These are phyloP conservation scores for Camellia japonica DNA, from an alignment of 148 eudicot species.

Conservation along the genomic window DNA sequence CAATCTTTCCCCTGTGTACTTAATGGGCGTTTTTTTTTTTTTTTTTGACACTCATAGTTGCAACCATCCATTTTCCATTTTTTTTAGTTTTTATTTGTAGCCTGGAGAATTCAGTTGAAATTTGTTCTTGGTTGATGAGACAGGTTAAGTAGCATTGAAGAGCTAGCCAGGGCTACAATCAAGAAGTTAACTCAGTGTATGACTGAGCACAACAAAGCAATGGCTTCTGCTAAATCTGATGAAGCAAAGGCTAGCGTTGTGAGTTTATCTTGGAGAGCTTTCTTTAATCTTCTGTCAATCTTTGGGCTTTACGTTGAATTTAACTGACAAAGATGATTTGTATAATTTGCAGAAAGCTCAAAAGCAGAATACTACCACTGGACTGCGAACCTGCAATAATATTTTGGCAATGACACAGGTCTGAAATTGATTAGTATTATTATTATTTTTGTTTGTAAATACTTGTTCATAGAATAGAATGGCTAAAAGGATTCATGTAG, in stretches of 20 bases:
- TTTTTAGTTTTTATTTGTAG: neutral
- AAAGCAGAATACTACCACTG: slow-evolving; percentile 71
- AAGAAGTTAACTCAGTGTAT: slow-evolving; percentile 85
- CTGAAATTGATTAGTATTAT: too few species aligned
- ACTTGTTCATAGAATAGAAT: too few species aligned
- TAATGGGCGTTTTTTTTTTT: too few species aligned
- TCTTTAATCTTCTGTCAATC: neutral
- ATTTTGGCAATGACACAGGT: slow-evolving; percentile 73
- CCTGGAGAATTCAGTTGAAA: neutral
- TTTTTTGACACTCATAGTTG: neutral
- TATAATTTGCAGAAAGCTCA: slow-evolving; percentile 62
- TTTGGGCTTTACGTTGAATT: neutral
- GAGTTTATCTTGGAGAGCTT: slow-evolving; percentile 29
- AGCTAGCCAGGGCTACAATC: slow-evolving; percentile 68
- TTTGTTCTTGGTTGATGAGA: slow-evolving; percentile 12
- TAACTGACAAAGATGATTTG: neutral
- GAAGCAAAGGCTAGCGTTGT: slow-evolving; percentile 79
- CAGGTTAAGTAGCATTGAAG: slow-evolving; percentile 85
- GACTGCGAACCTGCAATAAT: slow-evolving; percentile 87
- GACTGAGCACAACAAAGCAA: slow-evolving; percentile 72
- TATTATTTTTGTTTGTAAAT: too few species aligned
- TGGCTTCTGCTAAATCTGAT: slow-evolving; percentile 72
- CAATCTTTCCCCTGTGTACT: too few species aligned
- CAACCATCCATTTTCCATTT: neutral
- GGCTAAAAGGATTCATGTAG: too few species aligned